Evolutionary conservation across 2,329 filamentous ascomycete species (phyloP), one percentile per base, ranked within the genome.

Genomic region (Albifimbria verrucaria): DNA sequence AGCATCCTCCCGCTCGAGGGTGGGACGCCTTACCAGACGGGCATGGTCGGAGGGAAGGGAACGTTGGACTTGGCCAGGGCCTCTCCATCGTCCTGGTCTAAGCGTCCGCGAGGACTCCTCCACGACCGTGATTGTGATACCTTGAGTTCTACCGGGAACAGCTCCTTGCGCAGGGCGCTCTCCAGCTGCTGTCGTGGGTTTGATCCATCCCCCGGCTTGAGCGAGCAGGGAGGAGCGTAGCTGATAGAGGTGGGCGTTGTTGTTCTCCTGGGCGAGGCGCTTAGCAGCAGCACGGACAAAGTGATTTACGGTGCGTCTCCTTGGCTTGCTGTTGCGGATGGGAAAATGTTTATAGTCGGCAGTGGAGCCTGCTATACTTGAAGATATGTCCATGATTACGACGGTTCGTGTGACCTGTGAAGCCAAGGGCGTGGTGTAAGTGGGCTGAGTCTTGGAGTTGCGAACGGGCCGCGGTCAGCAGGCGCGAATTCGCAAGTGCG

Each of bases 1-100:
- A 6, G 77, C 77, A 43, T 77, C 74, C 58, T 79, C 71, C 10
- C 77, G 66, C 56, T 77, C 75, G 21, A 79, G 68, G 1, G 69
- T 70, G 2, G 76, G 76, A 9, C 64, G 65, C 9, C 72, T 68
- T n/a, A 55, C 55, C 23, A 70, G 65, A 15, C 65, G 64, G 15
- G 57, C 60, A 32, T 61, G 54, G 54, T 76, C 73, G 26, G 68
- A 65, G 2, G 73, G 72, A 74, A 64, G n/a, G 63, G 61, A n/a
- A 69, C 55, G 39, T 61, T 57, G 53, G 68, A 70, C 18, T 60
- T 62, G 1, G 72, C 72, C 18, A 75, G 64, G 10, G 68, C 67
- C 68, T 54, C 72, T 9, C 62, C 58, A 55, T 65, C 63, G 39
- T 54, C 55, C 12, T 39, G 12, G 32, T 39, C 32, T 12, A 39